Conservation (phyloP, 1,284 basidiomycete genomes). For the Chalciporus piperatoides region DNA sequence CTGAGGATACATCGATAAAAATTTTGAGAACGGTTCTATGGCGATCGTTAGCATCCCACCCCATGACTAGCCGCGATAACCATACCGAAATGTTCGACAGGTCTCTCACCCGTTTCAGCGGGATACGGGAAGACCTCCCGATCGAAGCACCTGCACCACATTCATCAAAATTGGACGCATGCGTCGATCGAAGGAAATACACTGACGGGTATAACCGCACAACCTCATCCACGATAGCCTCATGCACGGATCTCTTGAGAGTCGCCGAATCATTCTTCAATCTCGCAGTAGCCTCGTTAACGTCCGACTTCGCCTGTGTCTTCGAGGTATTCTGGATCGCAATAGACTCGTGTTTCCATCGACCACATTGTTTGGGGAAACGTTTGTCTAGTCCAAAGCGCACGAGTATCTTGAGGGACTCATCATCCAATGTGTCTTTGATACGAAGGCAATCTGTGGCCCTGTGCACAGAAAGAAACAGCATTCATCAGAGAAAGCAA, state of each 20-base stretch:
- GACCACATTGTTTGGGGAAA: slow-evolving; percentile 20
- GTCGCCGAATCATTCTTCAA: slow-evolving; percentile 4
- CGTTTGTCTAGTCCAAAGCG: slow-evolving; percentile 30
- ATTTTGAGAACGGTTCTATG: slow-evolving; percentile 16
- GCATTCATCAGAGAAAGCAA: not conserved
- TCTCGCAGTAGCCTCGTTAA: not conserved
- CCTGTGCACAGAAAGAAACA: slow-evolving; percentile 16
- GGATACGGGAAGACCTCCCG: slow-evolving; percentile 10
- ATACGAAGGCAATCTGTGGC: slow-evolving; percentile 27
- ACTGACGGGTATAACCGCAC: slow-evolving; percentile 30
- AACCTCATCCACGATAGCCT: slow-evolving; percentile 21
- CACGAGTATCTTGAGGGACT: slow-evolving; percentile 30
- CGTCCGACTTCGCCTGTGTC: not conserved
- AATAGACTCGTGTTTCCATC: slow-evolving; percentile 21
- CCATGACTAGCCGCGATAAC: not conserved
- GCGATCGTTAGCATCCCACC: not conserved
- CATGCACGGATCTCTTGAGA: slow-evolving; percentile 20
- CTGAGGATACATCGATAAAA: slow-evolving; percentile 18
- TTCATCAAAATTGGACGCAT: not conserved
- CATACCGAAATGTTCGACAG: slow-evolving; percentile 11
- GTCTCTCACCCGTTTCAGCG: not conserved
- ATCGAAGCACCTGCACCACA: slow-evolving; percentile 18
- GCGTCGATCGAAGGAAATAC: not conserved
- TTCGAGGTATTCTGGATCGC: not conserved
- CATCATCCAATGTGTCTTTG: slow-evolving; percentile 25